Base-by-base conservation (phyloP, 306 rosid species). In the Nissolia schottii region DNA sequence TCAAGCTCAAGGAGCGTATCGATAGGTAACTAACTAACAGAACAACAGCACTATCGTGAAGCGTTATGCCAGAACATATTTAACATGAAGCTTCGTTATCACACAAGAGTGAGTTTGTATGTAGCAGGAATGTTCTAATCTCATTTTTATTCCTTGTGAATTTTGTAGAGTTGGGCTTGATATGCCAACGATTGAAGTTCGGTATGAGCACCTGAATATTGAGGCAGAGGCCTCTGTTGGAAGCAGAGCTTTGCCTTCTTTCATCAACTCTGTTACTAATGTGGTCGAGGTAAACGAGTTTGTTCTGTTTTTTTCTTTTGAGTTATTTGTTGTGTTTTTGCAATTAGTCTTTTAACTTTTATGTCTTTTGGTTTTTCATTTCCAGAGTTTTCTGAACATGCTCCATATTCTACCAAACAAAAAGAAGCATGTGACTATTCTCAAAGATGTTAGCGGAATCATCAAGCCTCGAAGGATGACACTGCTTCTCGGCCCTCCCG, bases 401-500 rank as follows among this genome's bases (percentile, higher is more conserved):
- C 80, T 85, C 5, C 86, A 75, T 63, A 61, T 85, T 6, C 13
- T 78, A 54, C 72, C 84, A 40, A 81, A 43, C 76, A 78, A 59
- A 28, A 85, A 81, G 88, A 81, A 27, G 50, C 86, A 85, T 31
- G 50, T 85, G 3, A 63, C 78, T 7, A 93, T 93, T 40, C 96
- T 93, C 5, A 77, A 84, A 57, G 85, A 91, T 78, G 80, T 87
- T 16, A 88, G 83, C 38, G 98, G 98, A 55, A 75, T 87, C 0
- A 37, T 93, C 61, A 93, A 79, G 60, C 98, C 98, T 49, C 84
- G 90, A 1, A 83, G 96, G 93, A 84, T 93, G 96, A 93, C 98
- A 29, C 71, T 93, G 51, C 96, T 93, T 51, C 57, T 93, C 78
- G 98, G 98, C 60, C 96, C 98, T 78, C 98, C 97, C n/a, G 79